Evolutionary conservation across 2,329 filamentous ascomycete genomes (phyloP), one percentile per base, ranked within the genome.

Genomic region (Hirsutella minnesotensis): DNA sequence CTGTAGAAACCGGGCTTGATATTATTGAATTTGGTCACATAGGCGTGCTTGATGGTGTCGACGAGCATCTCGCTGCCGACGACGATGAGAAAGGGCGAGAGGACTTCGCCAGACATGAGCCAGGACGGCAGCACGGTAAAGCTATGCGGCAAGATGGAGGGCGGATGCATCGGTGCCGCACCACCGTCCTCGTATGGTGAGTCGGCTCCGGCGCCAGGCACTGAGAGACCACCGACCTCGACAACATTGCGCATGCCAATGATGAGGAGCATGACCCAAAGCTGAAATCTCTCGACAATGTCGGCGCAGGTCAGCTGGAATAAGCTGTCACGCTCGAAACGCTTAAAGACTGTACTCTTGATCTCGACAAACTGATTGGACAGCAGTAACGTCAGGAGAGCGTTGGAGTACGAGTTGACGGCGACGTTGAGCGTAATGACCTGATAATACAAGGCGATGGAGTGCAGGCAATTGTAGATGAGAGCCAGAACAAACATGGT

Each of bases 331-430:
- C 95, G 96, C 55, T 98, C 92, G 49, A 96, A 94, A 47, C 90
- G 92, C 67, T 98, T 96, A 70, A 98, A 98, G 1, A 98, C 94
- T 0, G 89, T 94, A 47, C 86, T 86, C 58, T 98, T 98, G 70
- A 98, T 95, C 65, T 98, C 92, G 36, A 98, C 92, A 55, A 98
- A 98, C 57, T 98, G 94, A 57, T 96, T 98, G 7, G 89, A 95
- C 58, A 98, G 78, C 2, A 98, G 71, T 1, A 98, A 75, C 0
- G 92, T 95, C 29, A 98, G 72, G 4, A 98, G 70, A 0, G 92
- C 90, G 56, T 98, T 98, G 0, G 89, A 95, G 62, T 98, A 98
- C 0, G 90, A 95, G 62, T 98, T 98, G 53, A 98, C 90, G 1
- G 92, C 92, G 3, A 98, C 94, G 49, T 98, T 98, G 42, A 98